These are phyloP conservation scores for Colletotrichum limetticola DNA, from an alignment of 2,329 filamentous ascomycete genomes.

Conservation along the genomic window DNA sequence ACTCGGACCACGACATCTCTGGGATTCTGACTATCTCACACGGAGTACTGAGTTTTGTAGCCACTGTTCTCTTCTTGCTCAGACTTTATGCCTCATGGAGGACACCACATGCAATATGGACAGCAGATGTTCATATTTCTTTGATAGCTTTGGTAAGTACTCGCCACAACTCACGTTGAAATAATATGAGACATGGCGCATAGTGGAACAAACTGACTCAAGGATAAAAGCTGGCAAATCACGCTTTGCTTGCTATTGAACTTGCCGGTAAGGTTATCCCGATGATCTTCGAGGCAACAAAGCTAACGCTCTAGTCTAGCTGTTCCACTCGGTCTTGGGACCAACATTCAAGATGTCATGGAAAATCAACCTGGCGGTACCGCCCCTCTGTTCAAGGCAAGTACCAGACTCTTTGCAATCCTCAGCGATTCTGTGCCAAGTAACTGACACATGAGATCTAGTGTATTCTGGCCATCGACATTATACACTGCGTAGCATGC, in stretches of 20 bases:
- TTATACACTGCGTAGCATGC: not conserved
- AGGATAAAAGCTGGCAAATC: not conserved
- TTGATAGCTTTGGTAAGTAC: not conserved
- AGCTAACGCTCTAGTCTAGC: not conserved
- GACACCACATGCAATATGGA: not conserved
- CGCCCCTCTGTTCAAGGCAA: not conserved
- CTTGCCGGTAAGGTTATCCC: not conserved
- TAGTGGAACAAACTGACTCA: not conserved
- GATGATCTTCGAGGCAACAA: not conserved
- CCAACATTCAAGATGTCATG: not conserved
- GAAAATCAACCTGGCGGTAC: not conserved
- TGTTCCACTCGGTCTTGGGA: not conserved
- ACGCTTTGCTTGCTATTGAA: not conserved
- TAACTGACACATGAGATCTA: not conserved
- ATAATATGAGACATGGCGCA: not conserved
- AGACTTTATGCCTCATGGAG: not conserved
- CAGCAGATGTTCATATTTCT: not conserved
- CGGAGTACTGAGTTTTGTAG: not conserved
- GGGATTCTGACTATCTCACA: not conserved
- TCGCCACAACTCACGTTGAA: not conserved
- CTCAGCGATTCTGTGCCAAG: too few species aligned
- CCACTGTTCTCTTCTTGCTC: not conserved
- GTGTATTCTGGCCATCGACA: not conserved
- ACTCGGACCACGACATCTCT: not conserved
- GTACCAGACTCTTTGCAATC: not conserved